Conservation (phyloP, 805 yeast species). For the Naumovozyma dairenensis region DNA sequence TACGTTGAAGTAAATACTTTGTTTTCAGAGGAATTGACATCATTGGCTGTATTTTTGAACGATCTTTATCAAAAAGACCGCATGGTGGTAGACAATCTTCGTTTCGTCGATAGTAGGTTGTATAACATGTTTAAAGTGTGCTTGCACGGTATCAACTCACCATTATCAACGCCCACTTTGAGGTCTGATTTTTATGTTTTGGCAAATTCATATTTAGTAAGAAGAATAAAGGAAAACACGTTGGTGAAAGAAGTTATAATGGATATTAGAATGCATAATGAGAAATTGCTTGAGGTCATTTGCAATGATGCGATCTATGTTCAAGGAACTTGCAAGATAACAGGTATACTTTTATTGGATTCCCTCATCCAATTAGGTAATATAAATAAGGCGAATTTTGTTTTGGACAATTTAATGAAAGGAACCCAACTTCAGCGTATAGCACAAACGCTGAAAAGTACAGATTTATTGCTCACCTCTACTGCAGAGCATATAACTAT, state of each 20-base stretch:
- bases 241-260: conserved; percentile 40
- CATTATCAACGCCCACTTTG: conserved; percentile 55
- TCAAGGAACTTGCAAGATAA: conserved; percentile 65
- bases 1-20: conserved; percentile 56
- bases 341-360: conserved; percentile 69
- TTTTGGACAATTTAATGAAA: conserved; percentile 50
- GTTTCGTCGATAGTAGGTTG: conserved; percentile 43
- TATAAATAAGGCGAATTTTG: conserved; percentile 41
- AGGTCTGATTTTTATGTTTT: conserved; percentile 75
- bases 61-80: conserved; percentile 48
- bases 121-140: conserved; percentile 66
- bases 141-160: conserved; percentile 59
- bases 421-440: conserved; percentile 58
- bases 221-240: conserved; percentile 35
- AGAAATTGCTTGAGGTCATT: conserved; percentile 51
- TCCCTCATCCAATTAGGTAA: conserved; percentile 48
- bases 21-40: conserved; percentile 68
- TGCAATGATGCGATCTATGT: conserved; percentile 74
- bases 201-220: conserved; percentile 53
- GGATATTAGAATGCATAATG: conserved; percentile 49
- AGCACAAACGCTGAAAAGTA: conserved; percentile 55
- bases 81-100: conserved; percentile 24
- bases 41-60: conserved; percentile 62
- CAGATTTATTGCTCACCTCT: conserved; percentile 50
- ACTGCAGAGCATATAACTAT: conserved; percentile 34